Percentiles rank a stretch among this genome's conserved stretches.
These are phyloP conservation scores for Populus tomentosa DNA, from an alignment of 441 rosid genomes.

Conservation along the genomic window DNA sequence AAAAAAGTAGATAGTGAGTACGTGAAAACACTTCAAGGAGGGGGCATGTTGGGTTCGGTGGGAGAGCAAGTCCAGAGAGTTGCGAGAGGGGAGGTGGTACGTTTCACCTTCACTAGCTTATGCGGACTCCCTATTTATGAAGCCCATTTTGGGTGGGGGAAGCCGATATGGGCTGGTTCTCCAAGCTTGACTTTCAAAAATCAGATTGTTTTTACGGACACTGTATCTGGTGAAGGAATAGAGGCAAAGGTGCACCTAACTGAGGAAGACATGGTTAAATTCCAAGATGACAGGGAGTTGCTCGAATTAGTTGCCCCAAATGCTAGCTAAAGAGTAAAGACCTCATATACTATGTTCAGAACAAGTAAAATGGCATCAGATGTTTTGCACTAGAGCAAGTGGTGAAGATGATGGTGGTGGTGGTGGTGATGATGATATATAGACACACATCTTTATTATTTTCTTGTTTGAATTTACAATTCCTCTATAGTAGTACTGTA, in stretches of 20 bases:
- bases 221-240: slow-evolving; percentile 24
- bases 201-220: slow-evolving; percentile 25
- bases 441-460: no score
- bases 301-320: not conserved
- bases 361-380: not conserved
- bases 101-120: slow-evolving; percentile 16
- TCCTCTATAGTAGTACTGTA: no score
- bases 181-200: slow-evolving; percentile 12
- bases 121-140: slow-evolving; percentile 21
- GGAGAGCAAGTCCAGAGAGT: slow-evolving; percentile 4
- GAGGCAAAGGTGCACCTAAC: slow-evolving; percentile 29
- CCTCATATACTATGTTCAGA: not conserved
- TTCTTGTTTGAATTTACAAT: no score
- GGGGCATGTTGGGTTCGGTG: slow-evolving; percentile 7
- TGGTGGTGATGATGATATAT: no score
- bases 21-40: slow-evolving; percentile 13
- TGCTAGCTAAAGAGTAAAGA: not conserved
- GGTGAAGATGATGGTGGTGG: no score
- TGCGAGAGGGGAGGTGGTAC: slow-evolving; percentile 10
- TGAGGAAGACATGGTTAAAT: slow-evolving; percentile 18
- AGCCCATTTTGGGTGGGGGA: slow-evolving; percentile 23
- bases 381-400: no score
- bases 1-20: slow-evolving; percentile 3
- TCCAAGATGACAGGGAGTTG: slow-evolving; percentile 15
- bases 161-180: slow-evolving; percentile 15